phyloP scores from a whole-genome alignment of 2,329 filamentous ascomycete species.

The Microcera coccophila region DNA sequence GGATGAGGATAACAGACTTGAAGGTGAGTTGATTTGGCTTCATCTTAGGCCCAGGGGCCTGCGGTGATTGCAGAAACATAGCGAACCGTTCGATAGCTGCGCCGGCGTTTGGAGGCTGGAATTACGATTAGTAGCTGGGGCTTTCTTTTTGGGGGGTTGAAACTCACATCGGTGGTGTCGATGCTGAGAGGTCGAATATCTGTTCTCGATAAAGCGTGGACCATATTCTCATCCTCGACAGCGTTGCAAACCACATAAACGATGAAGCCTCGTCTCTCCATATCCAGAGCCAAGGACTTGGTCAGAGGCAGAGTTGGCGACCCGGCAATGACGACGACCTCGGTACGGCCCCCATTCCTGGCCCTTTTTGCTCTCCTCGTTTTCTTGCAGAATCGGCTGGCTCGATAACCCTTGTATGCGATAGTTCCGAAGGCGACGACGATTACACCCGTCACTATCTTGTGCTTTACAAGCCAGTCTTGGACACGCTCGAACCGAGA shows the following conservation, averaged over 20 bases:
- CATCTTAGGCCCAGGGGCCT: conserved; percentile 71
- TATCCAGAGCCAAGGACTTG: conserved; percentile 74
- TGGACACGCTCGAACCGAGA: conserved; percentile 52
- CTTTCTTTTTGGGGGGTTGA: no score
- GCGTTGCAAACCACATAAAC: conserved; percentile 86
- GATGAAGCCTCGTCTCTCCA: conserved; percentile 88
- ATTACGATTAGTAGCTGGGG: no score
- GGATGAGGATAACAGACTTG: conserved; percentile 77
- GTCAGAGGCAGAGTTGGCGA: conserved; percentile 80
- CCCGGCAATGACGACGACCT: conserved; percentile 86
- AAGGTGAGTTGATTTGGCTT: conserved; percentile 72
- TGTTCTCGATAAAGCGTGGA: conserved; percentile 70
- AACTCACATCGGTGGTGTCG: conserved; percentile 74
- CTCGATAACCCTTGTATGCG: conserved; percentile 49
- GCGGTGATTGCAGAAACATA: conserved; percentile 66
- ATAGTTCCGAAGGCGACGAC: conserved; percentile 68
- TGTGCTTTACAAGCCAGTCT: conserved; percentile 69
- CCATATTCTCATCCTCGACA: conserved; percentile 76
- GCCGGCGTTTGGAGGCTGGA: conserved; percentile 64
- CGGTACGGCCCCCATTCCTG: conserved; percentile 76
- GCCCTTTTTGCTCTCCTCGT: conserved; percentile 73
- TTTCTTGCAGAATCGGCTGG: conserved; percentile 57
- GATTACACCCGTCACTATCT: conserved; percentile 67
- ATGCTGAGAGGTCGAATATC: conserved; percentile 81
- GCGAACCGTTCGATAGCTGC: conserved; percentile 69